Evolutionary conservation across 2,329 filamentous ascomycete species (phyloP), one percentile per base, ranked within the genome.

Genomic region (Beauveria australis): DNA sequence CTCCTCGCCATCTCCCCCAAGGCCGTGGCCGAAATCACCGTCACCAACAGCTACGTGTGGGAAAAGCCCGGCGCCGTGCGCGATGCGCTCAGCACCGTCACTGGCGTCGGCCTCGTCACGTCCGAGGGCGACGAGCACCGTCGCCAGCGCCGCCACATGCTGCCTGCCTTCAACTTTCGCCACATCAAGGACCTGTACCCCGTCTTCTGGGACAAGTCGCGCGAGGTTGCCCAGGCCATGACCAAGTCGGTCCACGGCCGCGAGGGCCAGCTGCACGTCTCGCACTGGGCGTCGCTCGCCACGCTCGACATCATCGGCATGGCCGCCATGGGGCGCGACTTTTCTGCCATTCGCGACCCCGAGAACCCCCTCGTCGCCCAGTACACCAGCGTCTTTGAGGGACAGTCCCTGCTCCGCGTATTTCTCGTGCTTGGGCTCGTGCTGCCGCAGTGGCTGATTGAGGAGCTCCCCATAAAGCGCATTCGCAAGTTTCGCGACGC

Each of bases 61-160:
- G 68, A 79, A 49, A 91, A 91, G 69, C 87, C 88, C 0, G 57
- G 66, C 1, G 68, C 78, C 26, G 66, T 89, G 33, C 76, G 82
- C 40, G 73, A 74, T 48, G 78, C 80, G 1, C 75, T 93, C 4
- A 82, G 81, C 1, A 79, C 83, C 24, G 77, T 92, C 28, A 77
- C 93, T 14, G 88, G 91, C 10, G 75, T 87, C 14, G 89, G 89
- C 10, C 76, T 93, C 16, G 74, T 97, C 43, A 77, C 97, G 12
- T 89, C 91, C 2, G 92, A 97, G 73, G 92, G 92, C n/a, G 89
- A 95, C 14, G 89, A 92, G 68, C 93, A 97, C 73, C 94, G 89
- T 75, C 77, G 83, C 67, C 89, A 92, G 75, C 82, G 92, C 52
- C 92, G 89, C 71, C 86, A 88, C 61, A 81, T 96, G 19, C 84